These are phyloP conservation scores for Seminavis robusta DNA, from an alignment of 108 stramenopile species.

Conservation along the genomic window DNA sequence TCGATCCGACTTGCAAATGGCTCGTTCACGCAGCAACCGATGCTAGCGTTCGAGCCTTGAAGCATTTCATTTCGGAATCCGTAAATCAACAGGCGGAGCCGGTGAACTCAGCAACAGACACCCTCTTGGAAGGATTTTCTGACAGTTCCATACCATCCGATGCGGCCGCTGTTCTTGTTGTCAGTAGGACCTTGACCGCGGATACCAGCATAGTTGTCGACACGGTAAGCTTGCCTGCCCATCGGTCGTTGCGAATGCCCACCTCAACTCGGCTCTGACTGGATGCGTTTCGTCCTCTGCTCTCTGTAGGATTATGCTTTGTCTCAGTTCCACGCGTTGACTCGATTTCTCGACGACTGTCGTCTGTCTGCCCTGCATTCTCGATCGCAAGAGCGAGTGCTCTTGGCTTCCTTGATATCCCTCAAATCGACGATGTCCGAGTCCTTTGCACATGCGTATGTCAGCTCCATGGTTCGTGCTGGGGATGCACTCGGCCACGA, in stretches of 20 bases:
- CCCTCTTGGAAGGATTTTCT: background rate
- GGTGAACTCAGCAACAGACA: too few species aligned
- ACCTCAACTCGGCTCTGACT: background rate
- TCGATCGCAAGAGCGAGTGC: constrained; percentile 69
- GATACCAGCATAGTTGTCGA: constrained; percentile 38
- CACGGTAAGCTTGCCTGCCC: constrained; percentile 15
- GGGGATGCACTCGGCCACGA: constrained; percentile 82
- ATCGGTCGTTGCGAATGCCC: background rate
- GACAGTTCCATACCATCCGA: background rate
- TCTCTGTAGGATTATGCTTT: background rate
- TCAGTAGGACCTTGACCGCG: constrained; percentile 47
- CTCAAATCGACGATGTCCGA: constrained; percentile 69
- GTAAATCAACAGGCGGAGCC: too few species aligned
- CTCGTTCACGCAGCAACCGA: constrained; percentile 55
- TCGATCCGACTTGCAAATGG: constrained; percentile 66
- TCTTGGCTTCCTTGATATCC: constrained; percentile 65
- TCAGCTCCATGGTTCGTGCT: constrained; percentile 75
- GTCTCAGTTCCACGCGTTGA: background rate
- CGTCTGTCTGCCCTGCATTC: constrained; percentile 59
- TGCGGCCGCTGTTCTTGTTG: constrained; percentile 18
- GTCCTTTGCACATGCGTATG: constrained; percentile 79
- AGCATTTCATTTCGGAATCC: constrained; percentile 26
- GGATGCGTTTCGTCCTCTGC: background rate
- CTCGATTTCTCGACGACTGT: constrained; percentile 59
- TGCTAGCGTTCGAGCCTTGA: constrained; percentile 33